These are phyloP conservation scores for Spinacia oleracea DNA, from an alignment of 179 eudicot species.

Conservation along the genomic window DNA sequence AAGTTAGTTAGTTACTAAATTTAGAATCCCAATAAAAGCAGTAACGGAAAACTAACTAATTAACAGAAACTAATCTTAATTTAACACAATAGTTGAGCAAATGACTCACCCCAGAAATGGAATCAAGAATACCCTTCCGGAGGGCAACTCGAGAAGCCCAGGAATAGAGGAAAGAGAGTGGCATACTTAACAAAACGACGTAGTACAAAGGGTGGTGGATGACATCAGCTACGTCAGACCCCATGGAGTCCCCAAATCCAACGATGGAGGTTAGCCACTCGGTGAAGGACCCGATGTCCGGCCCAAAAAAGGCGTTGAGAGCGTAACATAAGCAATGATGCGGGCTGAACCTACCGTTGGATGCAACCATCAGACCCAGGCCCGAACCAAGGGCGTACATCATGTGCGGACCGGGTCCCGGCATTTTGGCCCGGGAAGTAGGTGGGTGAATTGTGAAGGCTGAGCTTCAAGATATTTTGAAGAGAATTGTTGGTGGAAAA, in stretches of 20 bases:
- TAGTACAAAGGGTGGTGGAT: constrained; percentile 79
- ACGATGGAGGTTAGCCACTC: constrained; percentile 67
- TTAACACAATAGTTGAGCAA: too few relatives aligned
- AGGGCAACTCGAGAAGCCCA: constrained; percentile 54
- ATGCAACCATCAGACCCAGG: constrained; percentile 48
- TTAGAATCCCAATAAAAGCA: constrained; percentile 4
- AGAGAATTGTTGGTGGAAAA: too few relatives aligned
- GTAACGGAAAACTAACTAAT: background rate
- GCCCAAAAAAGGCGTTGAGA: constrained; percentile 92
- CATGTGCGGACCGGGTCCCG: constrained; percentile 97
- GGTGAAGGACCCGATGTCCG: constrained; percentile 85
- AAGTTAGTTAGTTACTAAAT: background rate
- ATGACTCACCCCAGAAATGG: constrained; percentile 65
- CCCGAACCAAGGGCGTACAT: constrained; percentile 73
- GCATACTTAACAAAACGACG: constrained; percentile 56
- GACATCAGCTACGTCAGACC: constrained; percentile 42
- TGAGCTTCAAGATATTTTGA: too few relatives aligned
- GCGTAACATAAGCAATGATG: constrained; percentile 82
- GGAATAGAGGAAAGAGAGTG: constrained; percentile 60
- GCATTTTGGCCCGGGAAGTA: constrained; percentile 42
- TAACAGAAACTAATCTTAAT: background rate
- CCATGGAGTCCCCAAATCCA: constrained; percentile 44
- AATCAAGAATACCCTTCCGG: constrained; percentile 56
- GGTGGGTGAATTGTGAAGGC: background rate
- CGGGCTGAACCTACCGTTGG: constrained; percentile 76